Percentiles rank a stretch among this genome's conserved stretches.
Evolutionary conservation across 2,329 filamentous ascomycete species (phyloP).

Genomic region (Gyromitra esculenta): DNA sequence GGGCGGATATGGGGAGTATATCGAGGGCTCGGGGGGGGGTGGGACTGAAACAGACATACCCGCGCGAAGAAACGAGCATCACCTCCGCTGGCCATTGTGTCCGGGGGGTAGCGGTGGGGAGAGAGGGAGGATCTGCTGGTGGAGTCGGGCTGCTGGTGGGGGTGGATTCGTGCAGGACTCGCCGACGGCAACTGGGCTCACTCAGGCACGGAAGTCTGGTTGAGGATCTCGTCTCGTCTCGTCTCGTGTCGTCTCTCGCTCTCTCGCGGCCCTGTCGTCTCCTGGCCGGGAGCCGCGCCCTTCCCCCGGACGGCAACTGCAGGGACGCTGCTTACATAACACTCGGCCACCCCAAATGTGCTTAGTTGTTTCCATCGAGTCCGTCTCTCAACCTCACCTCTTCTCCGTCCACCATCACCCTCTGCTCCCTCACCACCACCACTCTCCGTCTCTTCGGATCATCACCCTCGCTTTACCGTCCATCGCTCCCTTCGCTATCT

Average conservation of each 20-base stretch:
- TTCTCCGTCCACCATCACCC: not conserved
- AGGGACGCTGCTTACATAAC: conserved; percentile 25
- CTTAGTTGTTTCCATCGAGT: conserved; percentile 11
- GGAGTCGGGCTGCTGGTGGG: not conserved
- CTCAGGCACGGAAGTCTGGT: no score
- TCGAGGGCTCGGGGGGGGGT: not conserved
- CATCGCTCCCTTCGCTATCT: not conserved
- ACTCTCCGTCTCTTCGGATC: not conserved
- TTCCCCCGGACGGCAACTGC: not conserved
- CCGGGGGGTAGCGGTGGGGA: not conserved
- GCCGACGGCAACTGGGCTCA: no score
- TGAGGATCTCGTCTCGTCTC: no score
- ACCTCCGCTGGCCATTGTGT: conserved; percentile 69
- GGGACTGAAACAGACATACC: conserved; percentile 69
- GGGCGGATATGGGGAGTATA: conserved; percentile 55
- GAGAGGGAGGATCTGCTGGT: not conserved
- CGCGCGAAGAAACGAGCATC: conserved; percentile 99
- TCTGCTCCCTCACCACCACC: not conserved
- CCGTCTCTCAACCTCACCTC: not conserved
- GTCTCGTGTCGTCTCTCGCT: no score
- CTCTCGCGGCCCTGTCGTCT: no score
- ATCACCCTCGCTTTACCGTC: not conserved
- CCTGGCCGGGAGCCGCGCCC: no score
- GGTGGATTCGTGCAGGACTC: not conserved
- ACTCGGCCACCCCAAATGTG: not conserved